Conservation (phyloP, 768 basidiomycete species). For the Lentinula lateritia region DNA sequence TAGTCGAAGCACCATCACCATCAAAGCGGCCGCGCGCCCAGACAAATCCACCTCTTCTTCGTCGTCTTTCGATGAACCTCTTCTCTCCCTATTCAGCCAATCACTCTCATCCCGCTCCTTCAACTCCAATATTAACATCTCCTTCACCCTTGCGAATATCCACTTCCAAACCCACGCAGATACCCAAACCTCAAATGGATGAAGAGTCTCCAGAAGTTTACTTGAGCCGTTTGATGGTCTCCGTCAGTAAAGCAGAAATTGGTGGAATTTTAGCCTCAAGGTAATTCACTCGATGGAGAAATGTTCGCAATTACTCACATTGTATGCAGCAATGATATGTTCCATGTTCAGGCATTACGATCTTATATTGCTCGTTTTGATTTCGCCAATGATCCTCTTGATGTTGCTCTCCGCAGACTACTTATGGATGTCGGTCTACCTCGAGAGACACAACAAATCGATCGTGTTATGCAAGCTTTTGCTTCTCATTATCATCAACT, state of each 20-base stretch:
- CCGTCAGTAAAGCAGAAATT: constrained; percentile 74
- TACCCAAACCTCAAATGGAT: constrained; percentile 45
- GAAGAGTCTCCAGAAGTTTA: constrained; percentile 72
- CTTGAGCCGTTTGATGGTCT: constrained; percentile 54
- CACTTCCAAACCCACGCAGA: constrained; percentile 34
- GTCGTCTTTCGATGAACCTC: constrained; percentile 63
- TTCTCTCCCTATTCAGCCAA: constrained; percentile 36
- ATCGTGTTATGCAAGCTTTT: constrained; percentile 95
- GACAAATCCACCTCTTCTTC: constrained; percentile 67
- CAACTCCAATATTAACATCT: constrained; percentile 18
- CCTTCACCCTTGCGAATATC: constrained; percentile 39
- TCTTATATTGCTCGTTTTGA: constrained; percentile 73
- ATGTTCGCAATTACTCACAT: background rate
- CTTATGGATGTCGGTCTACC: constrained; percentile 91
- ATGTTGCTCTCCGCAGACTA: constrained; percentile 84
- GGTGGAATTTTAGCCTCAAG: constrained; percentile 76
- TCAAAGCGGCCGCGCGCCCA: constrained; percentile 25
- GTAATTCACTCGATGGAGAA: constrained; percentile 33
- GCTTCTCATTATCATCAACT: constrained; percentile 78
- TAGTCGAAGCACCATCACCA: constrained; percentile 11
- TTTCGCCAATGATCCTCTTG: constrained; percentile 77
- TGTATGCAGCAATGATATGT: constrained; percentile 55
- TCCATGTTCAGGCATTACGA: constrained; percentile 64
- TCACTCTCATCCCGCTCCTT: constrained; percentile 15
- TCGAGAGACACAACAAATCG: constrained; percentile 96